These are phyloP conservation scores for Gonapodya prolifera DNA, from an alignment of 192 early-diverging fungal species.

Conservation along the genomic window DNA sequence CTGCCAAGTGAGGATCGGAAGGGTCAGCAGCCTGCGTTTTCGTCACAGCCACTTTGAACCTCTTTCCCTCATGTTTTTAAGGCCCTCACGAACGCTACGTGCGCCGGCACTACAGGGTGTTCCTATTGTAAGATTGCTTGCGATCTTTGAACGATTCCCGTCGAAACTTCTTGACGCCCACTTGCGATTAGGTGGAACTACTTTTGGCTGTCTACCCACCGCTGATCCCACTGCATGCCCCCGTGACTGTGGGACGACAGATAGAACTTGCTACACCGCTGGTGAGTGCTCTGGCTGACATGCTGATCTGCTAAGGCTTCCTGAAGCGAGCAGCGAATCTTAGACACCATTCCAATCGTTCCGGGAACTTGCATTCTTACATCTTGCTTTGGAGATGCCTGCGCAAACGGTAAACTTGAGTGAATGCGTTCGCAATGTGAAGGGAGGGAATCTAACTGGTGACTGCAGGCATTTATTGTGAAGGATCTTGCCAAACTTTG, in stretches of 20 bases:
- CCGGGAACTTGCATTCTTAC: not conserved
- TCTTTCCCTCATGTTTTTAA: not conserved
- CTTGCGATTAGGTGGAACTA: not conserved
- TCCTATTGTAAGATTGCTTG: not conserved
- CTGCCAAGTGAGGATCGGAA: not conserved
- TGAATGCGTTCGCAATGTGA: not conserved
- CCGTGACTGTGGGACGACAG: not conserved
- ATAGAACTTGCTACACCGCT: not conserved
- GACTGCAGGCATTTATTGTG: not conserved
- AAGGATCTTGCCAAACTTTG: not conserved
- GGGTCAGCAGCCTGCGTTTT: not conserved
- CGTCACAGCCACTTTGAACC: not conserved
- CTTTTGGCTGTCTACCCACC: not conserved
- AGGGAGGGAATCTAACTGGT: not conserved
- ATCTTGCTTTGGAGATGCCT: not conserved
- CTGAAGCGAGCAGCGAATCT: not conserved
- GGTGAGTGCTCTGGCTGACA: not conserved
- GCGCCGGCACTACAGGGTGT: not conserved
- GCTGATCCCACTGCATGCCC: not conserved
- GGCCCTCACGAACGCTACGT: not conserved
- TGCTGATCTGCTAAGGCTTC: not conserved
- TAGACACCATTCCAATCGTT: not conserved
- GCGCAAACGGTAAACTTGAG: not conserved
- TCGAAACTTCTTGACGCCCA: not conserved
- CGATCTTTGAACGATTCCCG: too few species aligned